Evolutionary conservation across 179 eudicot species (phyloP).

Genomic region (Camellia oleifera): DNA sequence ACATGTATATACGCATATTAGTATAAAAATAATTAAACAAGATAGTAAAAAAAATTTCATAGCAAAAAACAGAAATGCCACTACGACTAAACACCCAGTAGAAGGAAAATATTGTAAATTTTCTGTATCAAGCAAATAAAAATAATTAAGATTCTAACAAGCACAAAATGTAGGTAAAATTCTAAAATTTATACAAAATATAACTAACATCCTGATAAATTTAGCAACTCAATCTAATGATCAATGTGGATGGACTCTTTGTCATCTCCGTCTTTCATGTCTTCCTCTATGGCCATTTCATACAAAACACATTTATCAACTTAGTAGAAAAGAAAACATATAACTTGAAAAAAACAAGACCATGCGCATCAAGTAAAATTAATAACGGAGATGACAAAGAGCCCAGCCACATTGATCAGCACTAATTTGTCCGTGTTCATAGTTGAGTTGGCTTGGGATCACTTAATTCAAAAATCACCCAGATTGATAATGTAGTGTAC

Average conservation of each 20-base stretch:
- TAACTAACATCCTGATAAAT: background rate
- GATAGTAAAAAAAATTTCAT: background rate
- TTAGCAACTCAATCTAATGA: background rate
- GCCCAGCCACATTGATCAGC: conserved; percentile 1
- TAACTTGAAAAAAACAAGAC: background rate
- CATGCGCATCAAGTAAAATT: background rate
- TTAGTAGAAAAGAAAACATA: background rate
- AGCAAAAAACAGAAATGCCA: conserved; percentile 1
- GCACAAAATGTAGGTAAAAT: background rate
- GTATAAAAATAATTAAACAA: background rate
- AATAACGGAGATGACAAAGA: background rate
- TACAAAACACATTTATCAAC: background rate
- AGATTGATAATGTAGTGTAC: background rate
- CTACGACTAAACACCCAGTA: background rate
- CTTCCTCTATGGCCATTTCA: background rate
- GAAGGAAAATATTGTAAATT: background rate
- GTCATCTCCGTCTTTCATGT: background rate
- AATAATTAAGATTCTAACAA: background rate
- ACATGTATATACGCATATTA: background rate
- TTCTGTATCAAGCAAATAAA: background rate
- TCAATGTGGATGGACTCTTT: background rate
- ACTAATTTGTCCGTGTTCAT: background rate
- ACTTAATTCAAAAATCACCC: background rate
- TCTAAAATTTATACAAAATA: background rate
- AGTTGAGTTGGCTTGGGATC: background rate